Base-by-base conservation (phyloP, 2,329 filamentous ascomycete species). In the Plectosphaerella sp. region DNA sequence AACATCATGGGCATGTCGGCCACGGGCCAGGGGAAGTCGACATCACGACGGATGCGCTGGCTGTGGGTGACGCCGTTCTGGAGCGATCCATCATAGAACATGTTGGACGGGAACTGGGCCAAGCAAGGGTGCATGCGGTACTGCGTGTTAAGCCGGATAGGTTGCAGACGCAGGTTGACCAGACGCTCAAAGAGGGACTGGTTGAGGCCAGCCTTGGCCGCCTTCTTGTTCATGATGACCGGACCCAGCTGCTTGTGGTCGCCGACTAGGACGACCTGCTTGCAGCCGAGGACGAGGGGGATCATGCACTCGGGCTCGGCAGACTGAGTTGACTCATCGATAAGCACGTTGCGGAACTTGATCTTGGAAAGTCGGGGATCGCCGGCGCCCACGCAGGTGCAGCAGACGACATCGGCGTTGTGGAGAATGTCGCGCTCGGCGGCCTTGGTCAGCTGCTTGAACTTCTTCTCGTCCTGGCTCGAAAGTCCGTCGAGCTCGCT, bases 221-320 rank as follows among this genome's bases (percentile, higher is more conserved):
- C 94, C 73, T 97, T 97, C 80, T 99, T 99, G 80, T 99, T 99
- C 93, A 99, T 99, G 67, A 99, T 97, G 62, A 99, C 94, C 1
- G 94, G 94, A 0, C 94, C 94, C 58, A 99, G 83, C 69, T 99
- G 94, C 71, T 97, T 95, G 72, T 99, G 94, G 66, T 99, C 94
- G 66, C 94, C 94, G 42, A 99, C 94, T 36, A 99, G 82, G n/a
- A 99, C 94, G 48, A 97, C 91, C 70, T 99, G 94, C 75, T 99
- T 99, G 78, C 94, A 99, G 48, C 94, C 94, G 20, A 99, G 80
- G 33, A 99, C 93, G 41, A 99, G 77, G 16, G 94, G 94, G 62
- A 99, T 99, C 91, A 99, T 96, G 70, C 94, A 99, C 70, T 99
- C 94, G 1, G 94, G 94, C 68, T 99, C 94, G 3, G 94, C 94